phyloP scores from a whole-genome alignment of 2,329 filamentous ascomycete genomes.

The Penicillium concentricum region DNA sequence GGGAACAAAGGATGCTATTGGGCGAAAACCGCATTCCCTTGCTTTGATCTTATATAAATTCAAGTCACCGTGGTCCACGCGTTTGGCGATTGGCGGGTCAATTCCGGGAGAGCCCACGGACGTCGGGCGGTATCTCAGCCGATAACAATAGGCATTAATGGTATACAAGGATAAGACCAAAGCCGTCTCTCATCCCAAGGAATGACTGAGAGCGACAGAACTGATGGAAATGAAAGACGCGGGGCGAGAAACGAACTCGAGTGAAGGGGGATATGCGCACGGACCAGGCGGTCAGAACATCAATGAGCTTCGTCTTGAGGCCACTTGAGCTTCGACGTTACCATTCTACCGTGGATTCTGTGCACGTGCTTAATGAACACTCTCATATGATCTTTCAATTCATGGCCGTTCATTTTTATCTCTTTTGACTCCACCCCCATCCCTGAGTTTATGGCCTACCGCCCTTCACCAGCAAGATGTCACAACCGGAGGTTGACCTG shows the following conservation, averaged over 20 bases:
- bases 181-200: constrained; percentile 17
- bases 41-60: constrained; percentile 15
- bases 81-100: constrained; percentile 19
- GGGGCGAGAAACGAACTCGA: constrained; percentile 26
- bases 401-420: not conserved
- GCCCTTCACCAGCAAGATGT: constrained; percentile 36
- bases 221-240: constrained; percentile 21
- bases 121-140: constrained; percentile 8
- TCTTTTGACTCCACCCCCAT: not conserved
- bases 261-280: constrained; percentile 24
- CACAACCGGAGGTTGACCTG: constrained; percentile 53
- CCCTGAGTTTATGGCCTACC: constrained; percentile 23
- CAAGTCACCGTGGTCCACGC: constrained; percentile 15
- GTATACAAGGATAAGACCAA: constrained; percentile 17
- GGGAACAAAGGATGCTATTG: constrained; percentile 27
- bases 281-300: constrained; percentile 28
- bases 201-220: constrained; percentile 17
- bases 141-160: constrained; percentile 9
- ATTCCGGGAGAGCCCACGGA: constrained; percentile 14
- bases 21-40: constrained; percentile 42
- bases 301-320: constrained; percentile 9
- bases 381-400: not conserved
- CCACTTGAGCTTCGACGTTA: constrained; percentile 9
- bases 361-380: constrained; percentile 1
- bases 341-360: not conserved